These are phyloP conservation scores for Aspergillus indologenus DNA, from an alignment of 495 filamentous ascomycete genomes.

Conservation along the genomic window DNA sequence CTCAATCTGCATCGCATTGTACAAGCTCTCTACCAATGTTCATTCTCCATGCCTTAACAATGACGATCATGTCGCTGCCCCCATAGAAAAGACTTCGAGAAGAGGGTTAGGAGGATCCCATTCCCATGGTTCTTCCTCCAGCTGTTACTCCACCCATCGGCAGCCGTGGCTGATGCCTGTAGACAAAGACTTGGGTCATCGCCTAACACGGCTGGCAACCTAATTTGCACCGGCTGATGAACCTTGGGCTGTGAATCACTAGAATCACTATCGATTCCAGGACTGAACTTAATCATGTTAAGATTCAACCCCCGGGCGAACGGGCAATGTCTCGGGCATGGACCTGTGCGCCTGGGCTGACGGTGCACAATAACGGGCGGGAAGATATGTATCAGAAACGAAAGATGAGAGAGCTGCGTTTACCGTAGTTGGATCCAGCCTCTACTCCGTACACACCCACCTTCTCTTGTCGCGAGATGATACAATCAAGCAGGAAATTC, in stretches of 20 bases:
- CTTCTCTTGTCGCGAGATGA: background rate
- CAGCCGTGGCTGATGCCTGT: background rate
- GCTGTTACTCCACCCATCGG: background rate
- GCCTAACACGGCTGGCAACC: background rate
- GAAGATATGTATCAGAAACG: background rate
- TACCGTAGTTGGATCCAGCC: too few relatives aligned
- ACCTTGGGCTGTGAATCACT: background rate
- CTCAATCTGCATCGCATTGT: too few relatives aligned
- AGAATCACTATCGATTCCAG: background rate
- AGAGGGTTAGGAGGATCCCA: background rate
- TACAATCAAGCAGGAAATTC: background rate
- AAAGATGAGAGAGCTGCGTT: background rate
- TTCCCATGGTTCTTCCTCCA: background rate
- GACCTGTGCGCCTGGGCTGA: background rate
- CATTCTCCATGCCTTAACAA: background rate
- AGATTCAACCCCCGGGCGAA: background rate
- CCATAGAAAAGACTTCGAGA: background rate
- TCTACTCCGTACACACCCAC: too few relatives aligned
- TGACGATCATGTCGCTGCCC: background rate
- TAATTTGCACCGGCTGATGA: background rate
- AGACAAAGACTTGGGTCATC: background rate
- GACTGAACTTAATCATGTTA: background rate
- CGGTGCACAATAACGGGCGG: background rate
- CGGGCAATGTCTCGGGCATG: background rate
- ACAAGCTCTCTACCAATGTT: too few relatives aligned